Percentiles rank a stretch among this genome's conserved stretches.
Conservation (phyloP, 257 asterid species). For the Solanum dulcamara region DNA sequence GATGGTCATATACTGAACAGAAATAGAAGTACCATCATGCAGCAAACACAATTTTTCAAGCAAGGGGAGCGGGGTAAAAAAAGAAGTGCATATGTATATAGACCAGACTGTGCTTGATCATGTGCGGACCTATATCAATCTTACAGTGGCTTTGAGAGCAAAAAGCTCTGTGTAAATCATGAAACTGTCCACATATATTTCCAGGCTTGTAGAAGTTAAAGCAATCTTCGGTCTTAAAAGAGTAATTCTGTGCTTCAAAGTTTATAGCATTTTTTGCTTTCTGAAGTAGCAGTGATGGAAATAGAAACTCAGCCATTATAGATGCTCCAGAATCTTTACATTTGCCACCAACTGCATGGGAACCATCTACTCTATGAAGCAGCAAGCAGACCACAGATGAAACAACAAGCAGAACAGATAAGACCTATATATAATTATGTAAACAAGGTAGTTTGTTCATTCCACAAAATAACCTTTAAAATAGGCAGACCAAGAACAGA, state of each 20-base stretch:
- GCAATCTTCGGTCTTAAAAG: constrained; percentile 42
- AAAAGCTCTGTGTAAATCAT: constrained; percentile 49
- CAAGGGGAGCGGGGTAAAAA: not conserved
- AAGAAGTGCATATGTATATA: constrained; percentile 9
- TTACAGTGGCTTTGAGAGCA: constrained; percentile 48
- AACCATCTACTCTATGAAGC: constrained; percentile 71
- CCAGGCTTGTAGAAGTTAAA: constrained; percentile 38
- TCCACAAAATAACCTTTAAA: not conserved
- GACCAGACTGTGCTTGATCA: constrained; percentile 15
- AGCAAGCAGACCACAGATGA: constrained; percentile 9
- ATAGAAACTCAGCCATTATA: constrained; percentile 83
- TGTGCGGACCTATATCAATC: constrained; percentile 61
- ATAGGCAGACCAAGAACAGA: not conserved
- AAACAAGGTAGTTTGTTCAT: not conserved
- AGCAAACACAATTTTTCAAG: not conserved
- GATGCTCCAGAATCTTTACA: constrained; percentile 85
- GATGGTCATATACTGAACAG: constrained; percentile 3
- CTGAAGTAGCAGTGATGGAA: constrained; percentile 66
- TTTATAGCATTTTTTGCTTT: constrained; percentile 38
- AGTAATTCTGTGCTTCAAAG: constrained; percentile 42
- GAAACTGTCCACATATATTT: constrained; percentile 47
- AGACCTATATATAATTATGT: not conserved
- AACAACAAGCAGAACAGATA: constrained; percentile 12
- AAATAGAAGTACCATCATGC: not conserved
- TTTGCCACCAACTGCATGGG: constrained; percentile 80